Evolutionary conservation across 768 basidiomycete genomes (phyloP), one percentile per base, ranked within the genome.

Genomic region (Termitomyces sp.): DNA sequence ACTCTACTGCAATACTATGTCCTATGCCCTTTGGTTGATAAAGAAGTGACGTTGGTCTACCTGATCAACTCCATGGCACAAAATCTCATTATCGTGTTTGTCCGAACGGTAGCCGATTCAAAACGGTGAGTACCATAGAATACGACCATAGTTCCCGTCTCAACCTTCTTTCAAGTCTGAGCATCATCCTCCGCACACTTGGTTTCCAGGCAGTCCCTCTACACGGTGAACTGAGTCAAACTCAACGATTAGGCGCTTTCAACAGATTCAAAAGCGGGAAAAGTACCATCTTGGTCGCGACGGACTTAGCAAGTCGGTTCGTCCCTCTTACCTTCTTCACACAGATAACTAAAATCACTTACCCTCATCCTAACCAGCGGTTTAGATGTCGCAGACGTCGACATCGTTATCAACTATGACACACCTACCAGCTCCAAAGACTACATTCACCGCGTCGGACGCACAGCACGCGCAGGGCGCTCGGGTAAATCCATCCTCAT

Each of bases 361-460:
- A 58, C 33, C 39, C 16, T 55, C 67, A 16, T 33, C 12, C 22
- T 32, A 16, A 16, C 7, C n/a, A 91, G 94, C 64, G 96, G 96
- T 67, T 79, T 98, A 49, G 96, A 98, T 75, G 93, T 98, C 63
- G 93, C 94, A 11, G 84, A 88, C 35, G 96, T 98, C 49, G 96
- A 98, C 70, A 80, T 95, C 46, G 95, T 98, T 58, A 92, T 98
- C 75, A 98, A 98, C 75, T 98, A 92, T 73, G 94, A 96, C 73
- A 89, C 96, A 63, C 96, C 96, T 2, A 91, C 91, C 0, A 92
- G 96, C 71, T 97, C 95, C 15, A 98, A 98, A 77, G 96, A 98
- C 73, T 98, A 98, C 75, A 95, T 98, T 50, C 96, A 98, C 71
- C 87, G 96, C 42, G 96, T 98, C 7, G 96, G 96, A 38, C 86